A percentile compares a stretch with the other conserved stretches of the same genome.
These are phyloP conservation scores for Bonia amplexicaulis DNA, from an alignment of 176 grass and related monocot species.

Conservation along the genomic window DNA sequence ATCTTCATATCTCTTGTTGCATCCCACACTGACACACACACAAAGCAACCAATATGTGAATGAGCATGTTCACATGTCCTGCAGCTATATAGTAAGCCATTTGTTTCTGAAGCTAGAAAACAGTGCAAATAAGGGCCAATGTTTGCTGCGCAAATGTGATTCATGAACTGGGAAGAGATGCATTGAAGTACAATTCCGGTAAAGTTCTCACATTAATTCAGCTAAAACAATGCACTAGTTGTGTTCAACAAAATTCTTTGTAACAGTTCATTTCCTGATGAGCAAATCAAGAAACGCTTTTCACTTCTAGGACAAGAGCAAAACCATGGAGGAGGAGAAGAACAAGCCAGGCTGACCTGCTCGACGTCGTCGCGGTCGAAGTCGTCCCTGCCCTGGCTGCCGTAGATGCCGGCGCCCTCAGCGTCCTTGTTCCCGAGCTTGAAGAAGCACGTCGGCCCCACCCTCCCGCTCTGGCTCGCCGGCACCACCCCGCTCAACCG, in stretches of 20 bases:
- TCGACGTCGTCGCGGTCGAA: constrained; percentile 95
- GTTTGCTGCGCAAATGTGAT: neutral
- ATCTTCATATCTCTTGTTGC: neutral
- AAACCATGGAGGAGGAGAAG: neutral
- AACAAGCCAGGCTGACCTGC: constrained; percentile 41
- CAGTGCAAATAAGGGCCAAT: neutral
- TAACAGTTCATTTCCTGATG: neutral
- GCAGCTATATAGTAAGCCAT: neutral
- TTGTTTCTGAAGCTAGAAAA: neutral
- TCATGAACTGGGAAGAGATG: neutral
- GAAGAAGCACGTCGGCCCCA: constrained; percentile 68
- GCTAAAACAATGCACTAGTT: neutral
- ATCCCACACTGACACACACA: neutral
- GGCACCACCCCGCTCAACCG: constrained; percentile 40
- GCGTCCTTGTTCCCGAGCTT: constrained; percentile 78
- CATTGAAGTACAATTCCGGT: neutral
- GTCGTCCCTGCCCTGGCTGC: constrained; percentile 81
- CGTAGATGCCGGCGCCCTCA: constrained; percentile 81
- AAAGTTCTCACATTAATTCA: neutral
- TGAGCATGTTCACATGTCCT: neutral
- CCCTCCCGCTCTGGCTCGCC: constrained; percentile 41
- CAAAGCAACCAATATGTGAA: neutral
- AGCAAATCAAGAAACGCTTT: neutral
- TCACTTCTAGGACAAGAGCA: neutral
- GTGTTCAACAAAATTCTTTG: neutral